Evolutionary conservation across 345 rosid genomes (phyloP), one percentile per base, ranked within the genome.

Genomic region (Linum lewisii): DNA sequence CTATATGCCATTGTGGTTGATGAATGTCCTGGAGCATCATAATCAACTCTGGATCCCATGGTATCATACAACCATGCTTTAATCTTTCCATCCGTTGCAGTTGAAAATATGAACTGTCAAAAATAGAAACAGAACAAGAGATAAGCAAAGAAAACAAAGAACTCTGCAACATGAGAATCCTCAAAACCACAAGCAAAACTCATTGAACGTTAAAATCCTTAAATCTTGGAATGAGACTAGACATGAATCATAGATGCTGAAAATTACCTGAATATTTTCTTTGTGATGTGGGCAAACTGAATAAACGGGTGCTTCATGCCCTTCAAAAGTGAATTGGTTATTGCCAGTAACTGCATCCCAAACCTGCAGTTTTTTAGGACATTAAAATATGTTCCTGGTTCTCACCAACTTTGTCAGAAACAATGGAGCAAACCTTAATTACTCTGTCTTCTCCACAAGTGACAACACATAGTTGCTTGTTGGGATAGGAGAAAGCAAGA

Each of bases 51-150:
- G 34, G 96, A 84, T 36, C 98, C 96, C 69, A 66, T 34, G 45
- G 75, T 72, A 66, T 85, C 98, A 76, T 91, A 84, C 51, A 86
- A 76, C 98, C 96, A 88, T 34, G 98, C 96, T 78, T 91, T 91
- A 63, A 91, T 88, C 74, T 84, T 91, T 24, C 98, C 98, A 79
- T 91, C 91, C 3, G 74, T 47, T 49, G 96, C 84, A 32, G 98
- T 91, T 66, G 98, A 91, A 69, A 90, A 87, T 63, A 90, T 76
- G 60, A 90, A 90, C 97, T 87, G 85, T 26, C n/a, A n/a, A n/a
- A 50, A 7, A 38, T 51, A 21, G 34, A 29, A 54, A 57, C 15
- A 49, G 52, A 9, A 37, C 24, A 45, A n/a, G 26, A 36, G 22
- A 57, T 26, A 29, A 26, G 21, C 21, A 57, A 37, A 16, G 34